phyloP scores from a whole-genome alignment of 1,284 basidiomycete species.

The Naganishia sp. region DNA sequence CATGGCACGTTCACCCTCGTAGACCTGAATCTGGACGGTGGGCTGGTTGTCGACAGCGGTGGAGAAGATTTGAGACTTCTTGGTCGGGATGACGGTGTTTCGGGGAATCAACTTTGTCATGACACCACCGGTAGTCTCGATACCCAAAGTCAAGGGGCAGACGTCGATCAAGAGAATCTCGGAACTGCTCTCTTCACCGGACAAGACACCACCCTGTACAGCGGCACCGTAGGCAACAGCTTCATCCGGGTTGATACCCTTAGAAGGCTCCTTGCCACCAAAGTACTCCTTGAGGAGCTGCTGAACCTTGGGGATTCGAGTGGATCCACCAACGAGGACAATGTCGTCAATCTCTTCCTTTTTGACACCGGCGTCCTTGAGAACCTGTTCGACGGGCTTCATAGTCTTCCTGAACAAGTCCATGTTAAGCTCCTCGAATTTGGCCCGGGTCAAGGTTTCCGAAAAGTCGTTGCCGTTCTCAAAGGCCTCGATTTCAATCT shows the following conservation, averaged over 20 bases:
- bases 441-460: conserved; percentile 90
- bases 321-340: conserved; percentile 91
- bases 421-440: conserved; percentile 98
- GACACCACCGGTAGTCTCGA: conserved; percentile 97
- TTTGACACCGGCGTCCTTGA: conserved; percentile 96
- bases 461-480: conserved; percentile 95
- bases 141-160: conserved; percentile 90
- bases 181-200: conserved; percentile 72
- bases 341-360: conserved; percentile 93
- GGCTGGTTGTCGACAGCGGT: conserved; percentile 94
- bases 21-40: conserved; percentile 83
- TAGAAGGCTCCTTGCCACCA: conserved; percentile 82
- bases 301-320: conserved; percentile 98
- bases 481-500: conserved; percentile 78
- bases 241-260: conserved; percentile 93
- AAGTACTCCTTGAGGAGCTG: conserved; percentile 94
- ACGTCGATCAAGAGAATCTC: conserved; percentile 92
- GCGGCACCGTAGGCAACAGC: conserved; percentile 96
- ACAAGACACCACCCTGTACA: conserved; percentile 95
- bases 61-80: conserved; percentile 98
- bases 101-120: conserved; percentile 90
- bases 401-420: conserved; percentile 99
- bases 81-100: conserved; percentile 97
- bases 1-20: conserved; percentile 89
- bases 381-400: conserved; percentile 98